phyloP scores from a whole-genome alignment of 2,329 filamentous ascomycete species.

The Rachicladosporium sp. region DNA sequence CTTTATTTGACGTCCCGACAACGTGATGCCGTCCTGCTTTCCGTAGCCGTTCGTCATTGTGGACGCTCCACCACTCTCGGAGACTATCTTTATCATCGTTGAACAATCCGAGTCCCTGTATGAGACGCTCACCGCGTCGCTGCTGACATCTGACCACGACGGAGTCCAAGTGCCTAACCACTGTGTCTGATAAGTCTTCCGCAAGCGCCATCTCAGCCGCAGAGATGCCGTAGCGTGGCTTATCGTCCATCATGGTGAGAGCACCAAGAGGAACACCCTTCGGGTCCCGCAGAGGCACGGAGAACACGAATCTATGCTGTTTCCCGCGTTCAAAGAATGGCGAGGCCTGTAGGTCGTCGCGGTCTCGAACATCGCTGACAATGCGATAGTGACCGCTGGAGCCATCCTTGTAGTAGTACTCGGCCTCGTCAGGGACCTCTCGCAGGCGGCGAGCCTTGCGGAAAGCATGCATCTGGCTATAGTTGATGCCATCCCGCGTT shows the following conservation, averaged over 20 bases:
- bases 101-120: conserved; percentile 40
- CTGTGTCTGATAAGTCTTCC: conserved; percentile 42
- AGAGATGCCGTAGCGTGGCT: conserved; percentile 40
- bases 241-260: conserved; percentile 47
- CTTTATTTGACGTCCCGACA: not conserved
- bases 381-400: conserved; percentile 12
- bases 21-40: conserved; percentile 2
- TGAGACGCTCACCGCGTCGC: conserved; percentile 41
- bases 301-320: conserved; percentile 35
- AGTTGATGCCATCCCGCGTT: conserved; percentile 14
- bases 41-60: conserved; percentile 8
- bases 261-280: conserved; percentile 46
- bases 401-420: conserved; percentile 14
- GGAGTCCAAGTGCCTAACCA: conserved; percentile 49
- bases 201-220: conserved; percentile 42
- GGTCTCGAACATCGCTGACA: conserved; percentile 12
- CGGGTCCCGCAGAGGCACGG: conserved; percentile 47
- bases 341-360: conserved; percentile 2
- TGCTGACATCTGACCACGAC: conserved; percentile 39
- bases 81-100: conserved; percentile 13
- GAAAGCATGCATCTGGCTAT: conserved; percentile 14
- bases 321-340: conserved; percentile 6
- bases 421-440: conserved; percentile 3
- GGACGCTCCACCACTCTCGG: conserved; percentile 18
- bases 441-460: conserved; percentile 15